A percentile compares a stretch with the other conserved stretches of the same genome.
Conservation (phyloP, 345 rosid species). For the Boechera retrofracta region DNA sequence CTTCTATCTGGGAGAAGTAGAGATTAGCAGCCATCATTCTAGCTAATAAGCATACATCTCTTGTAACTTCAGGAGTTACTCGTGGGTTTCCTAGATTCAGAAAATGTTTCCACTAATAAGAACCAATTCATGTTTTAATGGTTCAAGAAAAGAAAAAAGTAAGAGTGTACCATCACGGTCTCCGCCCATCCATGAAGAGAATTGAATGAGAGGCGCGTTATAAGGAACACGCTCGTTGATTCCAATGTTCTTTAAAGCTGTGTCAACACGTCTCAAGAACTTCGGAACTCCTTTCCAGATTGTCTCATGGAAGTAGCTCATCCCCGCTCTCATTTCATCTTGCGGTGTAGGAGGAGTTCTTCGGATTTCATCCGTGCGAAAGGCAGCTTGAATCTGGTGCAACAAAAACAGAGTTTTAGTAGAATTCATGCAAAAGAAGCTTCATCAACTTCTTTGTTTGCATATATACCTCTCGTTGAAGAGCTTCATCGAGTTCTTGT, state of each 20-base stretch:
- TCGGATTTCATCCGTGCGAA: conserved; percentile 94
- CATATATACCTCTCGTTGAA: conserved; percentile 79
- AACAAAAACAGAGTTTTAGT: conserved; percentile 16
- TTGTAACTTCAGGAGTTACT: conserved; percentile 97
- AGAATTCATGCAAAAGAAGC: not conserved
- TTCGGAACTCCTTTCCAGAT: conserved; percentile 99
- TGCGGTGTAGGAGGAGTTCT: conserved; percentile 98
- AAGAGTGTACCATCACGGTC: conserved; percentile 83
- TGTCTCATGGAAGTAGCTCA: conserved; percentile 99
- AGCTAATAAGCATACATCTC: conserved; percentile 96
- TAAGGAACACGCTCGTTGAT: conserved; percentile 92
- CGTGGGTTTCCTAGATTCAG: conserved; percentile 81
- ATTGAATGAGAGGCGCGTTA: conserved; percentile 96
- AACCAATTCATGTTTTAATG: conserved; percentile 10
- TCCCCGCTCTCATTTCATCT: conserved; percentile 99
- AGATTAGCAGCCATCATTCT: conserved; percentile 99
- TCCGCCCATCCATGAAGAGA: conserved; percentile 99
- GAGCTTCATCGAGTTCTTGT: conserved; percentile 98
- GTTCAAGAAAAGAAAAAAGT: conserved; percentile 9
- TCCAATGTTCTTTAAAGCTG: conserved; percentile 93
- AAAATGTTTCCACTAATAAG: not conserved
- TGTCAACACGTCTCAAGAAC: conserved; percentile 95
- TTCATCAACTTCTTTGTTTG: not conserved
- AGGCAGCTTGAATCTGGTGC: conserved; percentile 98
- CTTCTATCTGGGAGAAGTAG: conserved; percentile 97